phyloP scores from a whole-genome alignment of 305 asterid genomes.

The Caryopteris hybrid region DNA sequence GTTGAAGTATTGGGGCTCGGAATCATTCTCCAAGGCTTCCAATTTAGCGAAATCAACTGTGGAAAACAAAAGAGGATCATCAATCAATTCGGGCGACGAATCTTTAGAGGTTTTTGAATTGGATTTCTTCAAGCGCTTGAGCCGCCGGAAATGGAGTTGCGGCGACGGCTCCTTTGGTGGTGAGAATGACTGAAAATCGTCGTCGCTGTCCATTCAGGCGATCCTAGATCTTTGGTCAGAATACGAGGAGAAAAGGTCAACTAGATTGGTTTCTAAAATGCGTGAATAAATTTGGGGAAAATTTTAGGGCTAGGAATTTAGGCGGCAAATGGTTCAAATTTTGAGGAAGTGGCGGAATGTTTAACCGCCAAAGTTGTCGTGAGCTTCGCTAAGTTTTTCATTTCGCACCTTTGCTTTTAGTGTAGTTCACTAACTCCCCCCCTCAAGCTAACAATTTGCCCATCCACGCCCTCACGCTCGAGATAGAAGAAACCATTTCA shows the following conservation, averaged over 20 bases:
- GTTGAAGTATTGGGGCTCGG: conserved; percentile 33
- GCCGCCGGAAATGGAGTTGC: conserved; percentile 40
- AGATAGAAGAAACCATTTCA: no score
- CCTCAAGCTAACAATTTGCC: no score
- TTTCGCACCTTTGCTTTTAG: neutral
- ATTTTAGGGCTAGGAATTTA: conserved; percentile 11
- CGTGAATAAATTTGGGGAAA: neutral
- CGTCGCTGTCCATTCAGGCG: conserved; percentile 66
- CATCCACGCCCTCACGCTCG: no score
- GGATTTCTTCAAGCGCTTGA: conserved; percentile 71
- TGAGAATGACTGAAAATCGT: conserved; percentile 46
- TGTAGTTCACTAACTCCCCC: neutral
- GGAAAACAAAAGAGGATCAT: conserved; percentile 43
- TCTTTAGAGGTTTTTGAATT: conserved; percentile 9
- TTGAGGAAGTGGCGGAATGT: conserved; percentile 13
- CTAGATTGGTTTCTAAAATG: conserved; percentile 16
- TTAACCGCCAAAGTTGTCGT: conserved; percentile 17
- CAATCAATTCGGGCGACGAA: conserved; percentile 16
- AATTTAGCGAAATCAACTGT: conserved; percentile 49
- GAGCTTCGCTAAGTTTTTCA: neutral
- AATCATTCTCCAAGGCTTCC: conserved; percentile 58
- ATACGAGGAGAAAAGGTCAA: neutral
- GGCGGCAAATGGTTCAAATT: conserved; percentile 43
- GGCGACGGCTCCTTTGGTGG: conserved; percentile 37
- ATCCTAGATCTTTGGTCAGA: neutral